Base-by-base conservation (phyloP, 2,329 filamentous ascomycete species). In the Cercospora zeina region DNA sequence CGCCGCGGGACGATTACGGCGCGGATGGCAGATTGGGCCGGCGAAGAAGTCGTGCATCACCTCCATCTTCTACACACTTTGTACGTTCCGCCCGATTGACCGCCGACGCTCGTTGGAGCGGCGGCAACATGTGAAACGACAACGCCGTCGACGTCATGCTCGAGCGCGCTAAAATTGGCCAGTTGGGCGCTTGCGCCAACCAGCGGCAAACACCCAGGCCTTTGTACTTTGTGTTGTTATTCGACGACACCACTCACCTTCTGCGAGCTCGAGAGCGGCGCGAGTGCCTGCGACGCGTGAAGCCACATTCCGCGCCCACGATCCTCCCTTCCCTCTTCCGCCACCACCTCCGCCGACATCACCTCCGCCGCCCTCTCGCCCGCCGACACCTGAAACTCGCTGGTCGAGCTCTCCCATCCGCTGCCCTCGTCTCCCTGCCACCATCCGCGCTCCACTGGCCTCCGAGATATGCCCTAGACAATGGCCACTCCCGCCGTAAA, bases 101-200 rank as follows among this genome's bases (percentile, higher is more conserved):
- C 34, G 34, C 34, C 8, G 34, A 8, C 34, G 14, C 8, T 31
- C 47, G 24, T 27, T 31, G n/a, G n/a, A n/a, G 11, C 47, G 27
- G 47, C 47, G 47, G 47, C 47, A 51, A 21, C 33, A 24, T 45
- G 16, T 49, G 55, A 42, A 36, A 58, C 37, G 54, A 30, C 9
- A 8, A 33, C 36, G 54, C 54, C 36, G 36, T 57, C 54, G 53
- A 51, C 53, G 53, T 39, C 53, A 55, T 27, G 36, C 39, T 47
- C 16, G 54, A 33, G 36, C 54, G 45, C 37, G 54, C 54, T 47
- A 49, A 58, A n/a, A 51, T 51, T 33, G 54, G 45, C 54, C 54
- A 58, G 21, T 14, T 14, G 13, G 9, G 36, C 24, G 45, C 24
- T 16, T 31, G 51, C 13, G 27, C 24, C 51, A 54, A 36, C 19